A percentile compares a stretch with the other conserved stretches of the same genome.
Evolutionary conservation across 192 early-diverging fungal species (phyloP).

Genomic region (Entomortierella lignicola): DNA sequence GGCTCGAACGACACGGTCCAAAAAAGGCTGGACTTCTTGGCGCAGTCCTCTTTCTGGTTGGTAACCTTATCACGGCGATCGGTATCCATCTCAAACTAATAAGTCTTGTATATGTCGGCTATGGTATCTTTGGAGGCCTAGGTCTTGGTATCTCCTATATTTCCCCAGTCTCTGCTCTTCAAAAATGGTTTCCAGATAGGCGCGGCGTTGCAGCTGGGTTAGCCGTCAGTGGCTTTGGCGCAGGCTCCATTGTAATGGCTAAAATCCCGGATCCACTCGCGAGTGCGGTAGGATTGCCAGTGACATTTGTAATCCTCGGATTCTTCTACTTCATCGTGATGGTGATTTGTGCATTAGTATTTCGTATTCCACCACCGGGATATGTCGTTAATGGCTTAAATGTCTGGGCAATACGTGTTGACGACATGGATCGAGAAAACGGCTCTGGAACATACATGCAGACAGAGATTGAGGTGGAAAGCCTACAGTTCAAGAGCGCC

Average conservation of each 20-base stretch:
- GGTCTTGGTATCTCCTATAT: conserved; percentile 74
- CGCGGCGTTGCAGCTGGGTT: conserved; percentile 69
- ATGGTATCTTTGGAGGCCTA: conserved; percentile 70
- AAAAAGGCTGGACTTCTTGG: conserved; percentile 62
- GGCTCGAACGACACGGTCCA: conserved; percentile 71
- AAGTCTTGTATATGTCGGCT: conserved; percentile 72
- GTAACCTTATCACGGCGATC: conserved; percentile 67
- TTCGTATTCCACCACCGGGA: conserved; percentile 72
- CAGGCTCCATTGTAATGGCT: conserved; percentile 76
- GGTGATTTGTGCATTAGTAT: conserved; percentile 64
- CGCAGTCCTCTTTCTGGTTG: conserved; percentile 58
- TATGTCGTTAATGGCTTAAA: conserved; percentile 73
- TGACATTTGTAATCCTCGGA: conserved; percentile 77
- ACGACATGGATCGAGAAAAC: conserved; percentile 19
- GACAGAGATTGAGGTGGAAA: conserved; percentile 11
- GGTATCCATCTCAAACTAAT: conserved; percentile 65
- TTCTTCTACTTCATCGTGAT: conserved; percentile 70
- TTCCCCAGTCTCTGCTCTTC: conserved; percentile 68
- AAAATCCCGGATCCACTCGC: conserved; percentile 72
- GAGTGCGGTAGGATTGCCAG: conserved; percentile 62
- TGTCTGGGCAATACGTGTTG: conserved; percentile 55
- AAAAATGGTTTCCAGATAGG: conserved; percentile 73
- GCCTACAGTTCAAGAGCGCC: conserved; percentile 6
- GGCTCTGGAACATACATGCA: not conserved
- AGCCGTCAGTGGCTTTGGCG: conserved; percentile 83